Base-by-base conservation (phyloP, 192 early-diverging fungal species). In the Rhizophagus prolifer region DNA sequence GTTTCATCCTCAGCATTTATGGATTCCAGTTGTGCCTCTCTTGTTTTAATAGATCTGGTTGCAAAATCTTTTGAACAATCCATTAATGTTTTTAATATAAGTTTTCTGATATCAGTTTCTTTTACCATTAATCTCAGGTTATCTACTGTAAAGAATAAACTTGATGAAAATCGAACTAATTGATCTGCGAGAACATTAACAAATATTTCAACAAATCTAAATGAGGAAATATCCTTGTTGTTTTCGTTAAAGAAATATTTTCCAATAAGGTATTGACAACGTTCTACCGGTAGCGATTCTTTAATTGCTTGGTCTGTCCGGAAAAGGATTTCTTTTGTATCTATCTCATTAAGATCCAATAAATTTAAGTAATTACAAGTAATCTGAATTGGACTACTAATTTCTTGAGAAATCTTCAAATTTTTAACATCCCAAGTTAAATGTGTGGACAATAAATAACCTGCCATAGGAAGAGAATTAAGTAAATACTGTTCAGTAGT, bases 161-260 rank as follows among this genome's bases (percentile, higher is more conserved):
- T 75, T 65, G 62, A 58, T 6, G 78, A 74, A n/a, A 79, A 65
- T 60, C 78, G 34, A n/a, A 79, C 59, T 63, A 79, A 75, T 66
- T 79, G 78, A 46, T 79, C 73, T 13, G 78, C 78, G 21, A 79
- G 44, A 21, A 79, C 78, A 54, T 54, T 72, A 66, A 79, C 63
- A 66, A 79, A 79, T 4, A 79, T 75, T 44, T 79, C 72, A 4
- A 79, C 21, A 54, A 79, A 79, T 34, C 78, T 36, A 74, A 38
- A 75, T 28, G 78, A 79, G 0, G 21, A 63, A 23, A 74, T 65
- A 41, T 54, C 36, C 0, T 34, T 13, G 13, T 8, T 34, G 23
- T 68, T 76, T 16, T 59, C 30, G 9, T 65, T 21, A 68, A 79
- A 79, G 26, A 79, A 79, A 54, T 75, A 79, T 54, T 79, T 59